Evolutionary conservation across 495 filamentous ascomycete species (phyloP).

Genomic region (Penicillium lividum): DNA sequence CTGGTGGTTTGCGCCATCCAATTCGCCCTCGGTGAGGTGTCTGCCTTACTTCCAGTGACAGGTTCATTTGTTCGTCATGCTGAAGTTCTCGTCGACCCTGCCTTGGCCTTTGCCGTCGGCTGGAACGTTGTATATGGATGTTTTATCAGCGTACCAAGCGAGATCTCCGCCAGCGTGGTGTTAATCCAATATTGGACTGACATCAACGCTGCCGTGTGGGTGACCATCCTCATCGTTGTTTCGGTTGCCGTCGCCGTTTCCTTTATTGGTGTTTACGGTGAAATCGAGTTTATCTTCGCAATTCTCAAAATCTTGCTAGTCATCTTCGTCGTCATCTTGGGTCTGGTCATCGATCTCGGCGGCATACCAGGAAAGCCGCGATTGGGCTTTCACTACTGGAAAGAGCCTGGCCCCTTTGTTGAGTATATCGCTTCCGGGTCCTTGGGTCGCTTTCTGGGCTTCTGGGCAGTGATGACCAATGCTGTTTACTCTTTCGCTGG

Average conservation of each 20-base stretch:
- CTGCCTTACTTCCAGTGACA: constrained; percentile 44
- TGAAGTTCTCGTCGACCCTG: constrained; percentile 52
- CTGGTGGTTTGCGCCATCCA: constrained; percentile 43
- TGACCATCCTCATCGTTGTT: constrained; percentile 55
- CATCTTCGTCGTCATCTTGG: constrained; percentile 53
- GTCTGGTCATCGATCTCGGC: constrained; percentile 45
- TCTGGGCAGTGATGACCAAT: constrained; percentile 60
- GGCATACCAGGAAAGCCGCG: constrained; percentile 36
- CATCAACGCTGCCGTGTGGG: constrained; percentile 53
- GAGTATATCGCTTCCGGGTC: constrained; percentile 43
- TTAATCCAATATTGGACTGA: constrained; percentile 62
- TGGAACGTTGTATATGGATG: constrained; percentile 52
- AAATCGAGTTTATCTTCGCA: constrained; percentile 46
- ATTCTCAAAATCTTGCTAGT: constrained; percentile 52
- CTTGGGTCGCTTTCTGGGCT: constrained; percentile 54
- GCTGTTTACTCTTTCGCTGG: constrained; percentile 62
- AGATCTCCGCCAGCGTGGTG: constrained; percentile 62
- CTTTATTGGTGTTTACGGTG: constrained; percentile 50
- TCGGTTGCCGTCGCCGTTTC: constrained; percentile 55
- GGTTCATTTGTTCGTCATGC: constrained; percentile 55
- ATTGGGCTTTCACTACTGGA: constrained; percentile 53
- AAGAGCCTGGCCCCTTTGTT: constrained; percentile 51
- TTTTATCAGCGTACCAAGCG: constrained; percentile 65
- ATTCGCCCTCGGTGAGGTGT: constrained; percentile 44
- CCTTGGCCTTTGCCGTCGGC: constrained; percentile 62